These are phyloP conservation scores for Podospora pseudopauciseta DNA, from an alignment of 495 filamentous ascomycete species.

Conservation along the genomic window DNA sequence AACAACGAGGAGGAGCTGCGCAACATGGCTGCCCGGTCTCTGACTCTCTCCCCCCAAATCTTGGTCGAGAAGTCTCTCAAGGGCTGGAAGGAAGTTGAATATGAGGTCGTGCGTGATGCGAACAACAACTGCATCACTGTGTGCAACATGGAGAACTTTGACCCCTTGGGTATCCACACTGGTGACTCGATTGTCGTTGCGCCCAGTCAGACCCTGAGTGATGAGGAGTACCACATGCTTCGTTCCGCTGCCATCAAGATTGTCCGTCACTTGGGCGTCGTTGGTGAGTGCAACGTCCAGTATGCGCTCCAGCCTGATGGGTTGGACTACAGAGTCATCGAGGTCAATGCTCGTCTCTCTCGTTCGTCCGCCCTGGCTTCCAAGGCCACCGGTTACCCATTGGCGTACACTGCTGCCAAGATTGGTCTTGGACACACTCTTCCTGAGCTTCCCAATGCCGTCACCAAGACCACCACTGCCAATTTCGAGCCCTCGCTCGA, in stretches of 20 bases:
- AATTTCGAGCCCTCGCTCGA: conserved; percentile 98
- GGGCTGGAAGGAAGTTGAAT: conserved; percentile 99
- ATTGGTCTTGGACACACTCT: conserved; percentile 93
- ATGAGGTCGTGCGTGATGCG: conserved; percentile 94
- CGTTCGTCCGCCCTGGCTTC: conserved; percentile 92
- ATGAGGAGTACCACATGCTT: conserved; percentile 99
- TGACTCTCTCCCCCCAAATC: conserved; percentile 95
- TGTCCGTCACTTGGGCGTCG: conserved; percentile 92
- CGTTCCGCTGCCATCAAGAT: conserved; percentile 98
- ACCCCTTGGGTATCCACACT: conserved; percentile 96
- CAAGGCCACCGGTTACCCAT: conserved; percentile 93
- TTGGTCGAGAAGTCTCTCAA: conserved; percentile 99
- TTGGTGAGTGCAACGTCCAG: conserved; percentile 98
- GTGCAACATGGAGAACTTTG: conserved; percentile 99
- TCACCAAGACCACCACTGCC: conserved; percentile 96
- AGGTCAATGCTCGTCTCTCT: conserved; percentile 96
- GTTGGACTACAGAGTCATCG: conserved; percentile 97
- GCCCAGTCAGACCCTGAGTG: conserved; percentile 88
- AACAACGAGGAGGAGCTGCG: conserved; percentile 88
- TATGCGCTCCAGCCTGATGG: conserved; percentile 96
- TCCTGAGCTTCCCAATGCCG: conserved; percentile 92
- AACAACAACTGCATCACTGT: conserved; percentile 99
- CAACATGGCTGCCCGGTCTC: conserved; percentile 85
- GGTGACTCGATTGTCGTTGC: conserved; percentile 98
- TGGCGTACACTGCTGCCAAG: conserved; percentile 96